A percentile compares a stretch with the other conserved stretches of the same genome.
phyloP scores from a whole-genome alignment of 495 filamentous ascomycete genomes.

The Cudoniella acicularis region DNA sequence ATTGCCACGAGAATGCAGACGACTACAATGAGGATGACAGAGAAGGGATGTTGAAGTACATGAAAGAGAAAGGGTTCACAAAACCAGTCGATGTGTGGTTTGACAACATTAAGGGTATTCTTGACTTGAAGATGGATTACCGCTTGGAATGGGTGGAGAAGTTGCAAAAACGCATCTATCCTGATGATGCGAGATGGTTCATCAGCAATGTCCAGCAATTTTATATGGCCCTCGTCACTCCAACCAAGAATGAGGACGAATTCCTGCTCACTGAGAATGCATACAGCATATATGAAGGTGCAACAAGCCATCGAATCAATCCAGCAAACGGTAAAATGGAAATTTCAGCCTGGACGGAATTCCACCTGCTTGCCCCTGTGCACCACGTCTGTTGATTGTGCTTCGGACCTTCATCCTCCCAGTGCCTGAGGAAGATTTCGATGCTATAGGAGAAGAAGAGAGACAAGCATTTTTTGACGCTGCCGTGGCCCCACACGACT shows the following conservation, averaged over 20 bases:
- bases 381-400: constrained; percentile 48
- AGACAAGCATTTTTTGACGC: constrained; percentile 8
- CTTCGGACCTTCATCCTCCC: constrained; percentile 33
- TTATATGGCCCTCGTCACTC: constrained; percentile 46
- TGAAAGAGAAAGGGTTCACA: constrained; percentile 38
- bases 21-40: constrained; percentile 41
- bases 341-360: constrained; percentile 30
- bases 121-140: constrained; percentile 43
- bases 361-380: constrained; percentile 46
- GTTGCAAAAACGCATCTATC: constrained; percentile 34
- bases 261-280: constrained; percentile 48
- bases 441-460: constrained; percentile 3
- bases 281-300: constrained; percentile 47
- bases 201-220: constrained; percentile 32
- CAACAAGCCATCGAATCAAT: constrained; percentile 18
- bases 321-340: constrained; percentile 14
- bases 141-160: constrained; percentile 31
- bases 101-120: constrained; percentile 39
- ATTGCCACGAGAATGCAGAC: constrained; percentile 32
- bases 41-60: constrained; percentile 37
- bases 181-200: constrained; percentile 42
- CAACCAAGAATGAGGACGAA: constrained; percentile 33
- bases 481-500: not conserved
- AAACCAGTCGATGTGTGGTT: constrained; percentile 51
- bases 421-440: constrained; percentile 24